Conservation (phyloP, 306 rosid genomes). For the Rosa lucieae region DNA sequence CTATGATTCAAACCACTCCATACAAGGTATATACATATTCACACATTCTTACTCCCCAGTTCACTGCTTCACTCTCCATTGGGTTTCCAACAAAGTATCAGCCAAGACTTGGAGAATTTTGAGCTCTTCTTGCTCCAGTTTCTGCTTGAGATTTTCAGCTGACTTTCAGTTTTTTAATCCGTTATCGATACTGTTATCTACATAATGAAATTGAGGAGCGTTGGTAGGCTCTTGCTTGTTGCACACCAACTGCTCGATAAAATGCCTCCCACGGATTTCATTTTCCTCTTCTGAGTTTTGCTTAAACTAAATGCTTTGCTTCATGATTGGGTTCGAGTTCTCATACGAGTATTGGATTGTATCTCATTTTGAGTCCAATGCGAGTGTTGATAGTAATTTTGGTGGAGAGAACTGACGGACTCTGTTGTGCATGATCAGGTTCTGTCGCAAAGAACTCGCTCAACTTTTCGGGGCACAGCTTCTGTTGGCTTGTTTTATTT, state of each 20-base stretch:
- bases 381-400: neutral
- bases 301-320: too few species aligned
- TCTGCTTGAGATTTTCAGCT: neutral
- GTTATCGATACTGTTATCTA: neutral
- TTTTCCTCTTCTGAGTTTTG: neutral
- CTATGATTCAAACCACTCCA: constrained; percentile 53
- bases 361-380: neutral
- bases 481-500: constrained; percentile 45
- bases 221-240: neutral
- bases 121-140: neutral
- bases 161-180: neutral
- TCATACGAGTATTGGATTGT: neutral
- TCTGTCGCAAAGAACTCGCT: constrained; percentile 50
- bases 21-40: constrained; percentile 37
- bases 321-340: neutral
- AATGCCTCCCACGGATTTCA: constrained; percentile 32
- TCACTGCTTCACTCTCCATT: constrained; percentile 5
- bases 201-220: neutral
- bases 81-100: constrained; percentile 14
- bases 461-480: constrained; percentile 47
- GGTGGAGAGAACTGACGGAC: constrained; percentile 13
- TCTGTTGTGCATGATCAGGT: constrained; percentile 46
- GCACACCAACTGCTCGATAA: constrained; percentile 33
- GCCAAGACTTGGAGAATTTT: neutral
- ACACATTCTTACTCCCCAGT: neutral